These are phyloP conservation scores for Rhynchospora pubera DNA, from an alignment of 176 grass and related monocot species.

Conservation along the genomic window DNA sequence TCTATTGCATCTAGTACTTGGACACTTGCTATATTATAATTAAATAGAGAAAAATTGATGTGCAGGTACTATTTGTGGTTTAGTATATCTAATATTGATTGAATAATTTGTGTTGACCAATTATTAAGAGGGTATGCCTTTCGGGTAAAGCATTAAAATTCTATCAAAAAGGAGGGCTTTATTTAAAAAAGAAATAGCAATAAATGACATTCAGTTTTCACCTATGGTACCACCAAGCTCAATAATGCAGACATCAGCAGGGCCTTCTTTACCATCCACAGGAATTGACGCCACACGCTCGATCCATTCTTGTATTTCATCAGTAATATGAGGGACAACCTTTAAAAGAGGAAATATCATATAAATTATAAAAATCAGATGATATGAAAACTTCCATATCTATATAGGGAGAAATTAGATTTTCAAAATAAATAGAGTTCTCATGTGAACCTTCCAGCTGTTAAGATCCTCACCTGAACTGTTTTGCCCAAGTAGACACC, in stretches of 20 bases:
- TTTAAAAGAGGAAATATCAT: slow-evolving; percentile 38
- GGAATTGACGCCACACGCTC: slow-evolving; percentile 69
- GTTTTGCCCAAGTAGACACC: slow-evolving; percentile 97
- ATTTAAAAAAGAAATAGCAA: not conserved
- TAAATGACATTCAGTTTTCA: slow-evolving; percentile 29
- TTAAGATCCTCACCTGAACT: slow-evolving; percentile 56
- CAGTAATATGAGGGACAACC: slow-evolving; percentile 95
- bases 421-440: not conserved
- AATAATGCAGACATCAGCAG: slow-evolving; percentile 92
- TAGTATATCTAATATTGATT: not conserved
- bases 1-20: slow-evolving; percentile 36
- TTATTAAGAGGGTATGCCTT: not conserved
- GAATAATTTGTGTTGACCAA: not conserved
- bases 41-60: slow-evolving; percentile 27
- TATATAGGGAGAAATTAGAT: not conserved
- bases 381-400: not conserved
- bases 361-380: not conserved
- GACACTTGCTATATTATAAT: not conserved
- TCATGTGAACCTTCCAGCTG: slow-evolving; percentile 1
- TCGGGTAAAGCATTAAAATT: not conserved
- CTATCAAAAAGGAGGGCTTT: not conserved
- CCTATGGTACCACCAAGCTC: slow-evolving; percentile 95
- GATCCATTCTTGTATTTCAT: slow-evolving; percentile 99
- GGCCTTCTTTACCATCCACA: slow-evolving; percentile 71
- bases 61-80: slow-evolving; percentile 14